Evolutionary conservation across 768 basidiomycete species (phyloP).

Genomic region (Amanita exitialis): DNA sequence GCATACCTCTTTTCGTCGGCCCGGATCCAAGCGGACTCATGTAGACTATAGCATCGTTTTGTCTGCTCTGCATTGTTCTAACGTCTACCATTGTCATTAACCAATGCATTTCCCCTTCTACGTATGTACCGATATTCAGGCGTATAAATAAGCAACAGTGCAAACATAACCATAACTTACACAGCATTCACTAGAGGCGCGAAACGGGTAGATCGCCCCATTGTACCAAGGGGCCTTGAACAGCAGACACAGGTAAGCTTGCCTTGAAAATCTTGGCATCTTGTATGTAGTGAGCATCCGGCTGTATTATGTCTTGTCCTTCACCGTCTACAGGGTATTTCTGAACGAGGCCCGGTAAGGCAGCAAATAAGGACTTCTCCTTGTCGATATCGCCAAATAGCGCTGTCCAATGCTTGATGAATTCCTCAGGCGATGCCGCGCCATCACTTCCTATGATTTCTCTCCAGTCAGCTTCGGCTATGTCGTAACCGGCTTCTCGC

Average conservation of each 20-base stretch:
- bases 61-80: slow-evolving; percentile 5
- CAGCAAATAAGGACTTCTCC: slow-evolving; percentile 34
- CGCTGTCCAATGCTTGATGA: slow-evolving; percentile 54
- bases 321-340: slow-evolving; percentile 48
- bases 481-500: slow-evolving; percentile 32
- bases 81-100: background rate
- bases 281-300: slow-evolving; percentile 49
- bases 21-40: slow-evolving; percentile 4
- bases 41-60: slow-evolving; percentile 4
- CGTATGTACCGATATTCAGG: background rate
- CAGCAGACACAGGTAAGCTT: slow-evolving; percentile 39
- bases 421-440: slow-evolving; percentile 46
- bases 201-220: slow-evolving; percentile 67
- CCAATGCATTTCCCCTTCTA: background rate
- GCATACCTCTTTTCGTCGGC: background rate
- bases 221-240: slow-evolving; percentile 57
- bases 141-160: background rate
- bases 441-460: slow-evolving; percentile 42
- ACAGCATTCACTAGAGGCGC: slow-evolving; percentile 32
- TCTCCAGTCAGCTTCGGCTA: slow-evolving; percentile 42
- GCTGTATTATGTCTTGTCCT: slow-evolving; percentile 31
- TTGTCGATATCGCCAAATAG: slow-evolving; percentile 30
- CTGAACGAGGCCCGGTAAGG: slow-evolving; percentile 48
- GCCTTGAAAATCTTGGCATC: slow-evolving; percentile 61
- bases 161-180: background rate